Evolutionary conservation across 441 rosid species (phyloP).

Genomic region (Croton laevigatus): DNA sequence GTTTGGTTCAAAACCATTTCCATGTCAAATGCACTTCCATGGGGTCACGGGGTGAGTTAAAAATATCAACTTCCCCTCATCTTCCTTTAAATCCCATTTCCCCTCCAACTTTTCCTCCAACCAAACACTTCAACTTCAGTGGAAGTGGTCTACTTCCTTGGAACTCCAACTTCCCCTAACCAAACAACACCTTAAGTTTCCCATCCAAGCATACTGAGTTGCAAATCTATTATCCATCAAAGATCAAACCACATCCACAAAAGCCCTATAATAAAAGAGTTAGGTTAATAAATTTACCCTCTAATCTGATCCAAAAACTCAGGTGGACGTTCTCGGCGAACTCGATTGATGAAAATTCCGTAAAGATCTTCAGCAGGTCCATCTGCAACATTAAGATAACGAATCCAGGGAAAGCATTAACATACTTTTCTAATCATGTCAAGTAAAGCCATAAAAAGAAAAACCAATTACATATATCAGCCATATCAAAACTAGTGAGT

Average conservation of each 20-base stretch:
- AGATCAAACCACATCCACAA: not conserved
- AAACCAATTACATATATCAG: constrained; percentile 51
- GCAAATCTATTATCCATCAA: not conserved
- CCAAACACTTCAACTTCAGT: too few relatives aligned
- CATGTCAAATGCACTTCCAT: too few relatives aligned
- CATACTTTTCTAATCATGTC: not conserved
- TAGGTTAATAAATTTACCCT: constrained; percentile 53
- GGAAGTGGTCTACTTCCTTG: too few relatives aligned
- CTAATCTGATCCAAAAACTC: constrained; percentile 68
- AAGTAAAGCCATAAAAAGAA: constrained; percentile 15
- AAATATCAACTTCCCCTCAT: too few relatives aligned
- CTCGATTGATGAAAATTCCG: constrained; percentile 79
- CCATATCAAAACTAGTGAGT: constrained; percentile 56
- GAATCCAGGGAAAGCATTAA: not conserved
- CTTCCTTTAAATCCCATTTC: too few relatives aligned
- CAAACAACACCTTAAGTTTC: too few relatives aligned
- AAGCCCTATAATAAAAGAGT: not conserved
- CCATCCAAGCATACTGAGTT: not conserved
- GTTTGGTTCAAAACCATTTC: too few relatives aligned
- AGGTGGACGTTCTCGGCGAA: constrained; percentile 75
- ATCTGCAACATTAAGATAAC: constrained; percentile 36
- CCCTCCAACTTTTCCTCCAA: too few relatives aligned
- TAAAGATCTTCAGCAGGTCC: constrained; percentile 97
- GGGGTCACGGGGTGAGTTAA: too few relatives aligned
- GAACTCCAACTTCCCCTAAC: too few relatives aligned